These are phyloP conservation scores for Perkinsus chesapeaki DNA, from an alignment of 169 alveolate species.

Conservation along the genomic window DNA sequence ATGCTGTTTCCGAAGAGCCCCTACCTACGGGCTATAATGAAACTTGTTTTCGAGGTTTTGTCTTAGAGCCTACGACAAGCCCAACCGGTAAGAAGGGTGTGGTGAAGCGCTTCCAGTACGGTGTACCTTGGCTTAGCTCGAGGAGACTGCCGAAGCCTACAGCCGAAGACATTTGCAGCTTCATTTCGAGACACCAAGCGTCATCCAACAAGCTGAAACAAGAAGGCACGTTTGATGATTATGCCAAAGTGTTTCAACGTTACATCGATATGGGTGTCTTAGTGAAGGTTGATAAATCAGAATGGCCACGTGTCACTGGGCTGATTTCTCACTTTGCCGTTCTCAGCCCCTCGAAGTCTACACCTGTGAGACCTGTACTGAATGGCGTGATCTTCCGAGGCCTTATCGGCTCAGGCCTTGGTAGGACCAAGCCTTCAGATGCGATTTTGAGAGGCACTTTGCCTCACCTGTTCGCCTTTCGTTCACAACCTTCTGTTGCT, in stretches of 20 bases:
- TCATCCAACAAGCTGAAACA: background rate
- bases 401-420: background rate
- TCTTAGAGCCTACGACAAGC: background rate
- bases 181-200: background rate
- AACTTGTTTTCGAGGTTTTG: background rate
- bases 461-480: background rate
- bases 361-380: background rate
- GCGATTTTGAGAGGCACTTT: background rate
- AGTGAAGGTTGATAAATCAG: background rate
- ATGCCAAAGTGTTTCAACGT: background rate
- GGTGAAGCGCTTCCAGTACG: background rate
- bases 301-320: background rate
- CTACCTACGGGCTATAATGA: background rate
- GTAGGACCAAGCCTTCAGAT: background rate
- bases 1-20: background rate
- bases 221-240: background rate
- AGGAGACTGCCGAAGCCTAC: background rate
- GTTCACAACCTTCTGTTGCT: background rate
- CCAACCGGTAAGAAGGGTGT: background rate
- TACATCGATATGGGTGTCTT: background rate
- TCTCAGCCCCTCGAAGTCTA: background rate
- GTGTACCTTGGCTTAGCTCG: background rate
- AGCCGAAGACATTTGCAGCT: background rate
- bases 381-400: background rate
- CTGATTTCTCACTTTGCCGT: background rate